Evolutionary conservation across 2,329 filamentous ascomycete species (phyloP).

Genomic region (Westerdykella aurantiaca): DNA sequence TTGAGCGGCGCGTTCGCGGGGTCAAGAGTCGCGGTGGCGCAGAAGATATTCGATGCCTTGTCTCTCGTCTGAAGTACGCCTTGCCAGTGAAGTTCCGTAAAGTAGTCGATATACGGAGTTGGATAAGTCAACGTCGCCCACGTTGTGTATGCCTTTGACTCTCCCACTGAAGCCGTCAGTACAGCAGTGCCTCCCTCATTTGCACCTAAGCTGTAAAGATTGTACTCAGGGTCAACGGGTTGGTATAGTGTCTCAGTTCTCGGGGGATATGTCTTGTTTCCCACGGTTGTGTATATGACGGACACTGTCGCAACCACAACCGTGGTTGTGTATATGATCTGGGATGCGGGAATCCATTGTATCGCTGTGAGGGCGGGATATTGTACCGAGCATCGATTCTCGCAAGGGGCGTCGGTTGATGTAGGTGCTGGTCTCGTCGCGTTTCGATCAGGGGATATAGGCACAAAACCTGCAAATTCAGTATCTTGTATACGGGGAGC

Average conservation of each 20-base stretch:
- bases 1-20: conserved; percentile 5
- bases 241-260: conserved; percentile 3
- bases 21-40: conserved; percentile 9
- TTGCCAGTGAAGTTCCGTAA: conserved; percentile 13
- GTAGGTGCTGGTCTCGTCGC: background rate
- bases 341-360: conserved; percentile 13
- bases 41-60: conserved; percentile 5
- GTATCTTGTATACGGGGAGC: background rate
- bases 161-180: conserved; percentile 4
- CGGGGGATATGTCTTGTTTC: conserved; percentile 1
- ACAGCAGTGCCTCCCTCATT: conserved; percentile 8
- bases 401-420: background rate
- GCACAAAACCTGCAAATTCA: background rate
- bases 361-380: conserved; percentile 2
- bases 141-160: conserved; percentile 1
- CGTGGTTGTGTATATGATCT: conserved; percentile 13
- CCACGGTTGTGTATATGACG: conserved; percentile 2
- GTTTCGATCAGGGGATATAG: background rate
- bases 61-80: conserved; percentile 12
- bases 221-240: conserved; percentile 6
- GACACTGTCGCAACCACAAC: conserved; percentile 15
- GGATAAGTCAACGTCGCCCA: conserved; percentile 10
- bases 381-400: background rate
- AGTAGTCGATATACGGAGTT: conserved; percentile 14
- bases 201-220: conserved; percentile 3